phyloP scores from a whole-genome alignment of 768 basidiomycete species.

The Boletellus sp. region DNA sequence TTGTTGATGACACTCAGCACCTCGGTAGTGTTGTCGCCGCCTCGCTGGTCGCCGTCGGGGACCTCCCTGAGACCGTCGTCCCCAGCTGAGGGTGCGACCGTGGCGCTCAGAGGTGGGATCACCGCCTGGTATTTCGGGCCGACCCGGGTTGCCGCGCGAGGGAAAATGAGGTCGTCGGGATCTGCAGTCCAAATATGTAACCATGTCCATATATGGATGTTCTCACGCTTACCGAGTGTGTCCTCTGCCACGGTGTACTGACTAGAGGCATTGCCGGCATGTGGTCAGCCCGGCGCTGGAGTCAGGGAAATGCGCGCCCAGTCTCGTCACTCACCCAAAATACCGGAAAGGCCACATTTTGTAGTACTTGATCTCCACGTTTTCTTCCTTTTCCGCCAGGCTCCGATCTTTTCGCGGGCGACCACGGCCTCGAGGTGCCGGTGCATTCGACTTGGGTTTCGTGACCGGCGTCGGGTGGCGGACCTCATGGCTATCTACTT shows the following conservation, averaged over 20 bases:
- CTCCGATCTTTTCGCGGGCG: constrained; percentile 72
- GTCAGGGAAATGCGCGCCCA: neutral
- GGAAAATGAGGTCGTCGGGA: constrained; percentile 95
- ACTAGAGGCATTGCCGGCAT: constrained; percentile 38
- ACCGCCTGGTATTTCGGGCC: constrained; percentile 81
- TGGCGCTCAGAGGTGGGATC: constrained; percentile 40
- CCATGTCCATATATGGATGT: constrained; percentile 11
- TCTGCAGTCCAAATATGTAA: constrained; percentile 50
- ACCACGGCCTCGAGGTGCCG: constrained; percentile 67
- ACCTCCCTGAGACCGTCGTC: constrained; percentile 2
- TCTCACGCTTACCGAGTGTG: constrained; percentile 63
- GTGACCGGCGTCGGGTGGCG: constrained; percentile 53
- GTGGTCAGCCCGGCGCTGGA: constrained; percentile 8
- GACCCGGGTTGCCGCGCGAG: constrained; percentile 86
- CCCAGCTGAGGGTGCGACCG: constrained; percentile 35
- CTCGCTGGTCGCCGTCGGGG: constrained; percentile 48
- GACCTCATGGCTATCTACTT: constrained; percentile 72
- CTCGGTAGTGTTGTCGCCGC: constrained; percentile 72
- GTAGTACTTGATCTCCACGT: constrained; percentile 74
- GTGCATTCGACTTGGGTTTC: constrained; percentile 67
- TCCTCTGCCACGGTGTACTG: constrained; percentile 90
- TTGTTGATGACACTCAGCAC: constrained; percentile 61
- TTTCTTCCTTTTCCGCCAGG: constrained; percentile 75
- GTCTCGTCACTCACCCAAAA: constrained; percentile 70
- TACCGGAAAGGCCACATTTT: constrained; percentile 95